Evolutionary conservation across 2,329 filamentous ascomycete genomes (phyloP), one percentile per base, ranked within the genome.

Genomic region (Rutstroemia sp.): DNA sequence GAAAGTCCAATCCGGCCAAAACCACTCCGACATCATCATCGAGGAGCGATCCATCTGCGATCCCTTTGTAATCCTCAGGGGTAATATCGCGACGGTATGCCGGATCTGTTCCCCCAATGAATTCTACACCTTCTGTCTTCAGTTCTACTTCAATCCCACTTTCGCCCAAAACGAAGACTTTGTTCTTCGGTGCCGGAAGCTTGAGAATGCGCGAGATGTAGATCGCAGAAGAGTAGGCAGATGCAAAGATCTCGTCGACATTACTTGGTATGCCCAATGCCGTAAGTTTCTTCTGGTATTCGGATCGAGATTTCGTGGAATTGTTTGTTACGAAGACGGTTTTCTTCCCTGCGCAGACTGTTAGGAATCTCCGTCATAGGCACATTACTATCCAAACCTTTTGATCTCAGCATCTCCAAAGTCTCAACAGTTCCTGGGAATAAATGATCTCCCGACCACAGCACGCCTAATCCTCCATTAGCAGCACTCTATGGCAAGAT

Each of bases 281-380:
- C 48, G 87, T 83, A 58, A 99, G 86, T 70, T 97, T 99, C 76
- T 92, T 90, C 71, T 88, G 86, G 74, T 99, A 99, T 70, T 96
- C 91, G 50, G 81, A 77, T 56, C 94, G 87, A 10, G 92, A 96
- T 72, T 99, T 99, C 57, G 94, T 97, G 68, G 91, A 96, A 76
- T 99, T 99, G 76, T 99, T 99, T 42, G 94, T 99, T 52, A 99
- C 94, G 69, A 99, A 99, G 54, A 99, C 85, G 37, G 94, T 81
- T 70, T 87, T 87, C 73, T 99, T 99, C 69, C 89, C 92, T 94
- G 53, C 27, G 38, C 14, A 48, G 54, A 63, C 27, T 19, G 58
- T 27, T 45, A 14, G 50, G 39, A 6, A n/a, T 10, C 25, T 21
- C 9, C n/a, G 5, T 19, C 7, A 19, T 12, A 7, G 6, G 50